These are phyloP conservation scores for Yamadazyma dendronema DNA, from an alignment of 1,139 yeast species.

Conservation along the genomic window DNA sequence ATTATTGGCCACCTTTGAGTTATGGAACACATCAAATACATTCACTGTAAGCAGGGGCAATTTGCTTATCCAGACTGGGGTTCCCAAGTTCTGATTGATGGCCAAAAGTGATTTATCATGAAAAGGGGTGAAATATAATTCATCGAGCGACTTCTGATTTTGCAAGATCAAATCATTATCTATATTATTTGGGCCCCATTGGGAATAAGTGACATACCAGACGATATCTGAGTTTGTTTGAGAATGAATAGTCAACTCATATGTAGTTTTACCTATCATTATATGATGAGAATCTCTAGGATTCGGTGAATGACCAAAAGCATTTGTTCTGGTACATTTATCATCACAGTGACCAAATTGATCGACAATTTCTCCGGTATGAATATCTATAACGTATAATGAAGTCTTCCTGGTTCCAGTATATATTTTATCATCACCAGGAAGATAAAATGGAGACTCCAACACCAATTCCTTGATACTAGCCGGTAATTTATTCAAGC, in stretches of 20 bases:
- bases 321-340: constrained; percentile 3
- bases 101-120: constrained; percentile 72
- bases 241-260: constrained; percentile 50
- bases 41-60: constrained; percentile 67
- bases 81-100: constrained; percentile 59
- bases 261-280: constrained; percentile 51
- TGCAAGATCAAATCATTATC: constrained; percentile 66
- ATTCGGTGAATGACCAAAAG: constrained; percentile 1
- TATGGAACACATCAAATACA: constrained; percentile 67
- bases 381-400: constrained; percentile 69
- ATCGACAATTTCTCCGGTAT: constrained; percentile 73
- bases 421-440: constrained; percentile 84
- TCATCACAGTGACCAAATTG: constrained; percentile 52
- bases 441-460: constrained; percentile 78
- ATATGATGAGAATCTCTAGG: constrained; percentile 26
- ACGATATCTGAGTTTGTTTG: constrained; percentile 54
- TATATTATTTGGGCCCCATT: constrained; percentile 92
- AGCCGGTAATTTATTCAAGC: constrained; percentile 80
- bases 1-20: constrained; percentile 21
- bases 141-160: constrained; percentile 57
- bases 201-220: constrained; percentile 86
- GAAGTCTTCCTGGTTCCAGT: constrained; percentile 84
- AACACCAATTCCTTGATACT: constrained; percentile 74
- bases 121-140: constrained; percentile 78
- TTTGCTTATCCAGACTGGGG: constrained; percentile 77